These are phyloP conservation scores for Ascochyta fabae DNA, from an alignment of 2,329 filamentous ascomycete genomes.

Conservation along the genomic window DNA sequence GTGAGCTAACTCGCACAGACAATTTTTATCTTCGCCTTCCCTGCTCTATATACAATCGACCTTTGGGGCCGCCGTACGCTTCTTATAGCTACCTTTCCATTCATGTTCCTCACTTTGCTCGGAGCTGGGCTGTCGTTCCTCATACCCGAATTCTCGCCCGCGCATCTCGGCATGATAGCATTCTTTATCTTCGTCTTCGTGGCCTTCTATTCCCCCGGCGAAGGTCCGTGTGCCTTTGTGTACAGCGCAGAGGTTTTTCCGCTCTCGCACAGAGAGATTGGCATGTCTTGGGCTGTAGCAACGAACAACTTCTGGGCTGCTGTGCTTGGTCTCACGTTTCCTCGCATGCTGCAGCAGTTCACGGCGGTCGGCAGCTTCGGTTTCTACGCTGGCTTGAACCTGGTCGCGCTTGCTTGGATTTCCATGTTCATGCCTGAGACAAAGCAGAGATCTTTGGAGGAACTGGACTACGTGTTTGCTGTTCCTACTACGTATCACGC, in stretches of 20 bases:
- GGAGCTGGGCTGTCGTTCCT: too few relatives aligned
- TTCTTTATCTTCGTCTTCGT: slow-evolving; percentile 15
- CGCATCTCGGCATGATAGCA: not conserved
- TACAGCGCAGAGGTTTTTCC: slow-evolving; percentile 73
- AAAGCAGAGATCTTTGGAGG: slow-evolving; percentile 47
- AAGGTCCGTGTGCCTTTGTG: slow-evolving; percentile 57
- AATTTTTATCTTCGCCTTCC: too few relatives aligned
- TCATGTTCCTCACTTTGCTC: too few relatives aligned
- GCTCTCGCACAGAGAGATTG: slow-evolving; percentile 69
- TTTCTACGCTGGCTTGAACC: slow-evolving; percentile 65
- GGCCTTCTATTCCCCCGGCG: slow-evolving; percentile 17
- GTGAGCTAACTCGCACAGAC: too few relatives aligned
- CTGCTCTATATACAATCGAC: too few relatives aligned
- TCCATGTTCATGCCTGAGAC: slow-evolving; percentile 58
- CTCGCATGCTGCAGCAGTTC: slow-evolving; percentile 58
- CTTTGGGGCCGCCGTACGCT: too few relatives aligned
- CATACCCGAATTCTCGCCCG: too few relatives aligned
- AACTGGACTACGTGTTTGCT: slow-evolving; percentile 59
- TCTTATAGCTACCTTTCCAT: too few relatives aligned
- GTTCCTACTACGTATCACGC: slow-evolving; percentile 51
- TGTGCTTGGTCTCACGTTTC: slow-evolving; percentile 59
- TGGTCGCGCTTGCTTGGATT: slow-evolving; percentile 65
- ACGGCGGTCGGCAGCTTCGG: slow-evolving; percentile 60
- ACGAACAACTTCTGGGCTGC: slow-evolving; percentile 61
- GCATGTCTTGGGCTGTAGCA: slow-evolving; percentile 68